Base-by-base conservation (phyloP, 2,329 filamentous ascomycete genomes). In the Xylaria hypoxylon region DNA sequence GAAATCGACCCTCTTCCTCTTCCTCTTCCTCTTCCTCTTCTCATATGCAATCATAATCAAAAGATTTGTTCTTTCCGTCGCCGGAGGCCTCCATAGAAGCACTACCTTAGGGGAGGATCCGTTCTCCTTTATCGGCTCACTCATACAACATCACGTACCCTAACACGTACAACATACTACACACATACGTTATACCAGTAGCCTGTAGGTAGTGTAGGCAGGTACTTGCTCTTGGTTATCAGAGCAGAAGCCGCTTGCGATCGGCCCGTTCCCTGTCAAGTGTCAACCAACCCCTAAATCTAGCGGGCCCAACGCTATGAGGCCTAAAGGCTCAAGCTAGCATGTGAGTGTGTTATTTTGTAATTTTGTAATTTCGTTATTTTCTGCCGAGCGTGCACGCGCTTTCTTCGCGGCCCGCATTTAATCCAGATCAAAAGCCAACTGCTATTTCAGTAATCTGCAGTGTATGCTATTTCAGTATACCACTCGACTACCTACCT, bases 231-330 rank as follows among this genome's bases (percentile, higher is more conserved):
- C 33, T 47, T 52, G 17, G 40, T 13, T 45, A 64, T 52, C 56
- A 50, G 55, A 67, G 50, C 61, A 65, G n/a, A n/a, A n/a, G 62
- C 65, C 62, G 61, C 67, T 65, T 69, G 64, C 67, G 57, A 67
- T 61, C 67, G 67, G 64, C 60, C 67, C 61, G 67, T 69, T 67
- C 67, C 67, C 61, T 64, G 57, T 55, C 51, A 13, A 64, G 58
- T 64, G 57, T 55, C 51, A 13, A 64, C 35, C 59, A 11, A 64
- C 33, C 59, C 48, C 48, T 59, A 59, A 55, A 48, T 24, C n/a
- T 45, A 62, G 56, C 59, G 50, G 64, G 28, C 48, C 64, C 42
- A 64, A 50, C 59, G 13, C 59, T 38, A 42, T 45, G 33, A 28
- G 26, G 48, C 38, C 57, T 52, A n/a, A 28, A 50, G 22, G 52